Evolutionary conservation across 495 filamentous ascomycete genomes (phyloP).

Genomic region (Letharia lupina): DNA sequence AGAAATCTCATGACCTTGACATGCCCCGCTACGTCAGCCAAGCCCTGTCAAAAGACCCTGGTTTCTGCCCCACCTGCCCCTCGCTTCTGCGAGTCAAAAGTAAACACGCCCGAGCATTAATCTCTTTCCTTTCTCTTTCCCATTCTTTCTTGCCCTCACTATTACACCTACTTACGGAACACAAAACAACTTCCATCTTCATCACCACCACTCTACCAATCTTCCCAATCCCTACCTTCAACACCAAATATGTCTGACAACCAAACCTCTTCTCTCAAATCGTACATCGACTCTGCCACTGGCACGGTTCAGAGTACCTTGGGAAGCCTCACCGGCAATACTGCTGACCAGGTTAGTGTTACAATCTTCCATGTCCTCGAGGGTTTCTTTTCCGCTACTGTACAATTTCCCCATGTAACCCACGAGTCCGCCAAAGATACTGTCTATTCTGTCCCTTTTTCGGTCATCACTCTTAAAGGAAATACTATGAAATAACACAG

Average conservation of each 20-base stretch:
- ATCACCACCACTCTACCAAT: not conserved
- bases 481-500: not conserved
- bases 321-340: constrained; percentile 67
- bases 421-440: not conserved
- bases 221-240: not conserved
- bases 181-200: not conserved
- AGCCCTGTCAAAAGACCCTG: constrained; percentile 7
- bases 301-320: constrained; percentile 64
- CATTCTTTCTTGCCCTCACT: not conserved
- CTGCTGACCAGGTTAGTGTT: constrained; percentile 52
- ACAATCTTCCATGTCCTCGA: not conserved
- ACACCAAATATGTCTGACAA: constrained; percentile 51
- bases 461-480: constrained; percentile 8
- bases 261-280: constrained; percentile 67
- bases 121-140: not conserved
- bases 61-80: constrained; percentile 2
- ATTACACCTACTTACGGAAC: not conserved
- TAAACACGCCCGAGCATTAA: not conserved
- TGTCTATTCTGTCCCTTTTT: not conserved
- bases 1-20: not conserved
- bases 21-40: not conserved
- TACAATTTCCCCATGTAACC: not conserved
- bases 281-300: constrained; percentile 69
- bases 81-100: not conserved
- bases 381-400: not conserved